These are phyloP conservation scores for Pseudogymnoascus sp. DNA, from an alignment of 2,329 filamentous ascomycete genomes.

Conservation along the genomic window DNA sequence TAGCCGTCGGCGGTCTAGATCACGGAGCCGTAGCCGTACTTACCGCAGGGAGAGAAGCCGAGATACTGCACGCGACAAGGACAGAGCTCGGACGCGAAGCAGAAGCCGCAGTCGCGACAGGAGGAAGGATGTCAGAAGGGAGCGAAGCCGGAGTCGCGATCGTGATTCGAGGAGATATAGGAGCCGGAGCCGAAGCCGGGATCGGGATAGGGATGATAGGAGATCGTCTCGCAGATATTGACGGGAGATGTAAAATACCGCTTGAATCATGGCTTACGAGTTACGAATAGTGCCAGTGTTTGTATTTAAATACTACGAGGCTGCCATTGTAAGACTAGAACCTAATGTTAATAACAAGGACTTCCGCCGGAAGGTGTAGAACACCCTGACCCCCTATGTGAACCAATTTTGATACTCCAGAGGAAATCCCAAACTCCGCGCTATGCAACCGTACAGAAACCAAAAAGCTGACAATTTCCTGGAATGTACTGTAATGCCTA, in stretches of 20 bases:
- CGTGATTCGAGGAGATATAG: constrained; percentile 18
- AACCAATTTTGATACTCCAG: constrained; percentile 5
- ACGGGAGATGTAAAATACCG: neutral
- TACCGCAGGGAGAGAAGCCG: neutral
- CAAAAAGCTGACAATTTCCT: neutral
- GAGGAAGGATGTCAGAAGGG: constrained; percentile 14
- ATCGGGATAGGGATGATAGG: constrained; percentile 16
- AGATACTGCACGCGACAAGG: constrained; percentile 15
- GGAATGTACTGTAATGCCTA: neutral
- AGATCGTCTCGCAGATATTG: constrained; percentile 9
- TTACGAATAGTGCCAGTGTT: neutral
- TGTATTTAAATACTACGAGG: neutral
- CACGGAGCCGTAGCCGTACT: constrained; percentile 16
- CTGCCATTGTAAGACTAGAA: constrained; percentile 6
- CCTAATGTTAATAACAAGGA: neutral
- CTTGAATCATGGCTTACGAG: neutral
- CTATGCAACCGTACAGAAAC: constrained; percentile 1
- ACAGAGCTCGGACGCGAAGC: constrained; percentile 18
- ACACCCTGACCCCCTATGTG: neutral
- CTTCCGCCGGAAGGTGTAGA: neutral
- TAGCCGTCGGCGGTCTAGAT: constrained; percentile 14
- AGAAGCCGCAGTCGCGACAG: constrained; percentile 14
- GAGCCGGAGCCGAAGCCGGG: constrained; percentile 18
- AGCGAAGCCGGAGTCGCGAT: constrained; percentile 18
- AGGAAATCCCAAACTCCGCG: neutral